Evolutionary conservation across 371 early-diverging fungal genomes (phyloP).

Genomic region (Actinomortierella wolfii): DNA sequence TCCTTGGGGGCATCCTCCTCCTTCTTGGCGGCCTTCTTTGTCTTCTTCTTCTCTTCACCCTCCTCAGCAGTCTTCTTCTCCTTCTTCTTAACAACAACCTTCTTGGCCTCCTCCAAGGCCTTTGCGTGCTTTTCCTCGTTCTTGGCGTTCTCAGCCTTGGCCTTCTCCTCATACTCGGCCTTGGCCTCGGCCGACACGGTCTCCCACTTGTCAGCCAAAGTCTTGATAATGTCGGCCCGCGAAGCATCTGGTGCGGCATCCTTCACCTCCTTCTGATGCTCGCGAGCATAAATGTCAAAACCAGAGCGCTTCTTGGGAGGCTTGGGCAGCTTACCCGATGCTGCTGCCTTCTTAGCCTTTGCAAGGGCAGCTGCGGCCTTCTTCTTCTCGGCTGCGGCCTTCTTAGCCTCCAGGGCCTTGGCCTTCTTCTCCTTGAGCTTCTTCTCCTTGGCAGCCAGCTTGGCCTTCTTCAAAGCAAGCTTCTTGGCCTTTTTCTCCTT

Average conservation of each 20-base stretch:
- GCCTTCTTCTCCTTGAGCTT: conserved; percentile 27
- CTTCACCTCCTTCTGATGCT: conserved; percentile 34
- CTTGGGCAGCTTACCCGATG: conserved; percentile 2
- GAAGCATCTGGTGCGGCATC: conserved; percentile 31
- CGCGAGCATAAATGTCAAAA: conserved; percentile 40
- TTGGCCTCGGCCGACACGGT: conserved; percentile 1
- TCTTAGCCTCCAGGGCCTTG: conserved; percentile 20
- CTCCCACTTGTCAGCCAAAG: conserved; percentile 41
- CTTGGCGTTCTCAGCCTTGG: not conserved
- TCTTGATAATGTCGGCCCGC: conserved; percentile 35
- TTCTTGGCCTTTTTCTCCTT: conserved; percentile 34
- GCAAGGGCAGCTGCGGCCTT: conserved; percentile 7
- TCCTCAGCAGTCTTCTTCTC: conserved; percentile 26
- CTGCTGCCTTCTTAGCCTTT: conserved; percentile 5
- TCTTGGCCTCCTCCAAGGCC: conserved; percentile 26
- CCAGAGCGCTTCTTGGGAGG: conserved; percentile 30
- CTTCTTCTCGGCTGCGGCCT: conserved; percentile 27
- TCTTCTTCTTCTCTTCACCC: conserved; percentile 17
- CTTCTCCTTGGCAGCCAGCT: conserved; percentile 22
- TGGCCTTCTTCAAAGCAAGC: conserved; percentile 28
- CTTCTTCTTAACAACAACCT: conserved; percentile 16
- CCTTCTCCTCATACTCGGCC: too few relatives aligned
- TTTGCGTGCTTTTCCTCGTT: conserved; percentile 9
- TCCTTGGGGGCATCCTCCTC: conserved; percentile 15
- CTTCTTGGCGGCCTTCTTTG: conserved; percentile 26